These are phyloP conservation scores for Brassica balearica DNA, from an alignment of 441 rosid genomes.

Conservation along the genomic window DNA sequence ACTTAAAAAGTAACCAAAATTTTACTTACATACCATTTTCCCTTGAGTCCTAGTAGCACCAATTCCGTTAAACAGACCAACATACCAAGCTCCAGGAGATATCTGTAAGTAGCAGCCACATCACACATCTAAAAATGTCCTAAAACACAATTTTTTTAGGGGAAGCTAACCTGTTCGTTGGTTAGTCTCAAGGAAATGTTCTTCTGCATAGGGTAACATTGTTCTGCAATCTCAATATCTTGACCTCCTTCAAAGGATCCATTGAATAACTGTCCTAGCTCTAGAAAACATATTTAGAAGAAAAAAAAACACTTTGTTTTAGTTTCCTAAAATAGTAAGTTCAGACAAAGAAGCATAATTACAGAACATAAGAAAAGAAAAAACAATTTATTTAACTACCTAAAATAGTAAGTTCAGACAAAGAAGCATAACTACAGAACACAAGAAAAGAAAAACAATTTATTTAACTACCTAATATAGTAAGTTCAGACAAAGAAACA, in stretches of 20 bases:
- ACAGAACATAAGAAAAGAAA: not conserved
- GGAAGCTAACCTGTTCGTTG: slow-evolving; percentile 77
- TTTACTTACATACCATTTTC: slow-evolving; percentile 68
- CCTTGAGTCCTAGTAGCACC: slow-evolving; percentile 88
- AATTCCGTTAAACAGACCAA: slow-evolving; percentile 92
- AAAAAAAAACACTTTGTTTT: slow-evolving; percentile 13
- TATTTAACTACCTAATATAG: not conserved
- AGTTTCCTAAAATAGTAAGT: slow-evolving; percentile 14
- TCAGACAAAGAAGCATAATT: slow-evolving; percentile 22
- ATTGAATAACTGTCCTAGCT: slow-evolving; percentile 55
- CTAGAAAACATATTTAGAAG: slow-evolving; percentile 36
- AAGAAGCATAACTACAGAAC: slow-evolving; percentile 24
- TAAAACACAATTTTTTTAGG: not conserved
- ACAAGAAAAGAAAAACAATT: no score
- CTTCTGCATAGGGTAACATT: slow-evolving; percentile 88
- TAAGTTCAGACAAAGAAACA: slow-evolving; percentile 21
- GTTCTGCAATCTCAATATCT: slow-evolving; percentile 64
- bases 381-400: not conserved
- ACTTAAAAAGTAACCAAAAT: not conserved
- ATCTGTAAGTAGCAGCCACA: slow-evolving; percentile 54
- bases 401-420: slow-evolving; percentile 12
- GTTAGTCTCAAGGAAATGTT: slow-evolving; percentile 68
- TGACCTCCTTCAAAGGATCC: slow-evolving; percentile 60
- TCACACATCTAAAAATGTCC: slow-evolving; percentile 17
- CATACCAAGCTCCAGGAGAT: slow-evolving; percentile 88